Base-by-base conservation (phyloP, 23 red algal species). In the Agarophyton chilense region DNA sequence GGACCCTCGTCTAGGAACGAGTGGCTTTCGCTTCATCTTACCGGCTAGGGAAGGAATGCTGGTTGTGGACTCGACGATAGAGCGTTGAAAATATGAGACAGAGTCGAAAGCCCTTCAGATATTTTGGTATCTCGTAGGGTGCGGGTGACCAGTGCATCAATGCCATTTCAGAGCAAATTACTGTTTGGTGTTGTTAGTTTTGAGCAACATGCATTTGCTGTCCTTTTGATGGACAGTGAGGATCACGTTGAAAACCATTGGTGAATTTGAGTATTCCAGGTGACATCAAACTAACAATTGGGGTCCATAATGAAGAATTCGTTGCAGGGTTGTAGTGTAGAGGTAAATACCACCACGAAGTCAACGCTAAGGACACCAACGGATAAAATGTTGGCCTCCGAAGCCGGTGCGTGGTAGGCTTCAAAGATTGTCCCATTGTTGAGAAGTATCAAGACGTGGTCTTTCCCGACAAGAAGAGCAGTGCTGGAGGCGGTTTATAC, bases 1-100 rank as follows among this genome's bases (percentile, higher is more conserved):
- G 9, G 56, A 62, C 19, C 56, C 6, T 9, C 6, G 56, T 9
- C 56, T 13, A 32, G 56, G 10, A 9, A 62, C 28, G 6, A 62
- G 56, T 62, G 56, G 56, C 6, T 62, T 62, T 22, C 56, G 56
- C 19, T 86, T 54, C 52, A 86, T 70, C 33, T n/a, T n/a, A n/a
- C n/a, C n/a, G n/a, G n/a, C n/a, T n/a, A n/a, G n/a, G n/a, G n/a
- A n/a, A n/a, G n/a, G 40, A 11, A 86, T 1, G 47, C 16, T 71
- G 5, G 64, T 40, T 3, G 52, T 12, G 24, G 52, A 38, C 16
- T 71, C 9, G 12, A 73, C 14, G 12, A 53, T 47, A 51, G 4
- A 22, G 0, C 22, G 57, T 4, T 71, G 22, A 70, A 86, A 41
- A 16, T 47, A 28, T 7, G 61, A 61, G 44, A 86, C 40, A 54